Percentiles rank a stretch among this genome's conserved stretches.
Evolutionary conservation across 441 rosid genomes (phyloP).

Genomic region (Macaranga tanarius): DNA sequence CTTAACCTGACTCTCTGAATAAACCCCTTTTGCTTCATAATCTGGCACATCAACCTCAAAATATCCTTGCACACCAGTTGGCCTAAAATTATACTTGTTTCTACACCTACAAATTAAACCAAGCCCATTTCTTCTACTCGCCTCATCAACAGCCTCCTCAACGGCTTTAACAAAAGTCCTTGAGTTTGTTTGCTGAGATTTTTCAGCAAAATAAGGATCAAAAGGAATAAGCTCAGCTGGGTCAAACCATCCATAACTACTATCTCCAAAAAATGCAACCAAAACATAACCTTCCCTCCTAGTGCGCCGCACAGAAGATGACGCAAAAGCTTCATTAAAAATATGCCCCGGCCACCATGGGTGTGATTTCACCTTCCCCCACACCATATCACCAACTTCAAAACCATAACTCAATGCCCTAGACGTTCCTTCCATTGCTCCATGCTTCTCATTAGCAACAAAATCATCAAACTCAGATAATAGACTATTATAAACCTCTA

Average conservation of each 20-base stretch:
- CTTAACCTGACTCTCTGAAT: slow-evolving; percentile 68
- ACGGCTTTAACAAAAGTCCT: slow-evolving; percentile 79
- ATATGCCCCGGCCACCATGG: slow-evolving; percentile 99
- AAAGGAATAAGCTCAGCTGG: slow-evolving; percentile 92
- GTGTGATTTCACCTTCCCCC: slow-evolving; percentile 99
- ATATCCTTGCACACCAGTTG: slow-evolving; percentile 57
- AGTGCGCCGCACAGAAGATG: slow-evolving; percentile 76
- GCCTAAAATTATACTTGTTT: slow-evolving; percentile 67
- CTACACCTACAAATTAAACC: slow-evolving; percentile 84
- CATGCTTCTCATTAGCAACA: slow-evolving; percentile 71
- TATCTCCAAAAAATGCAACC: slow-evolving; percentile 94
- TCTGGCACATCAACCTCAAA: slow-evolving; percentile 84
- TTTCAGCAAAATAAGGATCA: slow-evolving; percentile 60
- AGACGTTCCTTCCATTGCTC: slow-evolving; percentile 48
- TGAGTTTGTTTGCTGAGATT: slow-evolving; percentile 60
- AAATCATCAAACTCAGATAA: slow-evolving; percentile 86
- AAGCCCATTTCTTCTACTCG: slow-evolving; percentile 70
- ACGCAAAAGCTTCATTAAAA: slow-evolving; percentile 77
- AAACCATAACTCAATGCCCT: slow-evolving; percentile 78
- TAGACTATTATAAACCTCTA: slow-evolving; percentile 48
- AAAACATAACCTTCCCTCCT: slow-evolving; percentile 79
- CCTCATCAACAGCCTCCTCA: slow-evolving; percentile 91
- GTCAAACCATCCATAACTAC: slow-evolving; percentile 98
- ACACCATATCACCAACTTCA: slow-evolving; percentile 94
- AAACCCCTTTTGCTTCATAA: slow-evolving; percentile 68